Evolutionary conservation across 768 basidiomycete genomes (phyloP).

Genomic region (Phaffia australis): DNA sequence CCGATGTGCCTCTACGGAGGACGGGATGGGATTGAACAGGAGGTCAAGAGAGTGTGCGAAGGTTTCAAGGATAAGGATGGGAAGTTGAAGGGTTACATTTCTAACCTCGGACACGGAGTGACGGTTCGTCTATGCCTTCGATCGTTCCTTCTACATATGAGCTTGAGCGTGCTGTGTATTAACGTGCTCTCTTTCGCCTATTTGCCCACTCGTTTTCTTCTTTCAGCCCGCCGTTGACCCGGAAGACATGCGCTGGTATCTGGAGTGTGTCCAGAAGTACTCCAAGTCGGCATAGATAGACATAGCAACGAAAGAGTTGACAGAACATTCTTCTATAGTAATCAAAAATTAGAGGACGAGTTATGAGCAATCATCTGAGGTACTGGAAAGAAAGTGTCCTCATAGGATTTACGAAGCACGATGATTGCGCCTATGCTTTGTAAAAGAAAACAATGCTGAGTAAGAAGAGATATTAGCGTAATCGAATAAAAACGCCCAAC

Average conservation of each 20-base stretch:
- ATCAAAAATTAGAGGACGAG: no score
- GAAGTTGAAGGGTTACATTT: slow-evolving; percentile 69
- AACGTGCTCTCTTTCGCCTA: background rate
- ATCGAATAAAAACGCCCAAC: no score
- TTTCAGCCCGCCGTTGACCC: slow-evolving; percentile 53
- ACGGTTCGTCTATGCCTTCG: slow-evolving; percentile 43
- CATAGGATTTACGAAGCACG: no score
- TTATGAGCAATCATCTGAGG: no score
- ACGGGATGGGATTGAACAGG: slow-evolving; percentile 67
- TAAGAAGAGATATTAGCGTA: no score
- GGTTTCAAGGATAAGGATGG: slow-evolving; percentile 54
- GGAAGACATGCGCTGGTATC: slow-evolving; percentile 81
- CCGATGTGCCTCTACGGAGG: slow-evolving; percentile 79
- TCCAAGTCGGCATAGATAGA: slow-evolving; percentile 13
- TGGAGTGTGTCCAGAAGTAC: slow-evolving; percentile 53
- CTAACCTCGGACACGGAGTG: slow-evolving; percentile 93
- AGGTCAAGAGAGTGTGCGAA: slow-evolving; percentile 70
- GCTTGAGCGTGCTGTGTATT: background rate
- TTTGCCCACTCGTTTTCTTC: background rate
- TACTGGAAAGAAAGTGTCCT: no score
- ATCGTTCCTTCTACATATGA: background rate
- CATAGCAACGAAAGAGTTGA: background rate
- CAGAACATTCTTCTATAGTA: no score
- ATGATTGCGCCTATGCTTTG: no score
- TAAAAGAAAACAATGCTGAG: no score